A percentile compares a stretch with the other conserved stretches of the same genome.
Conservation (phyloP, 192 early-diverging fungal genomes). For the Entrophospora sp. region DNA sequence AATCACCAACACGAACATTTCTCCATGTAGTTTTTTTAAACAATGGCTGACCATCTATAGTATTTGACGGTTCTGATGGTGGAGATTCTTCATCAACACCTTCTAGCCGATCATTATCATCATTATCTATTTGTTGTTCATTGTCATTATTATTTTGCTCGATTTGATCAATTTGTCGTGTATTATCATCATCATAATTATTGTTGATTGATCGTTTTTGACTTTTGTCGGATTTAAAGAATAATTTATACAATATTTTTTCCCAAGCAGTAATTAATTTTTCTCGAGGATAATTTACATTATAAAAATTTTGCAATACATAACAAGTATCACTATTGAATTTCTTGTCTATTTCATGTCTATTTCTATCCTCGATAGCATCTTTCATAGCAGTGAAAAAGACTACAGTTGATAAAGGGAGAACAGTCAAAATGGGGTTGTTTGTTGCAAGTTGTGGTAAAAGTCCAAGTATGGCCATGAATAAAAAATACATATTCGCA, state of each 20-base stretch:
- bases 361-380: constrained; percentile 77
- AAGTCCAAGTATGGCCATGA: constrained; percentile 69
- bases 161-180: not conserved
- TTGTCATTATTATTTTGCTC: not conserved
- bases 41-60: constrained; percentile 21
- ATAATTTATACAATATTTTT: not conserved
- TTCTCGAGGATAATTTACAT: constrained; percentile 32
- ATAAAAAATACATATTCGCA: constrained; percentile 82
- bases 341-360: constrained; percentile 74
- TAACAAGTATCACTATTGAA: constrained; percentile 65
- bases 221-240: no score
- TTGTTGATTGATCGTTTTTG: not conserved
- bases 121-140: not conserved
- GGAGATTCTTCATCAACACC: not conserved
- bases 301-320: constrained; percentile 31
- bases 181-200: no score
- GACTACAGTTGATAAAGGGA: constrained; percentile 76
- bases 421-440: constrained; percentile 65
- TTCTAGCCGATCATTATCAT: not conserved
- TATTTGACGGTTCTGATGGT: not conserved
- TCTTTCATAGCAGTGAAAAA: constrained; percentile 76
- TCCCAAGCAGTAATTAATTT: constrained; percentile 1
- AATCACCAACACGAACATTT: constrained; percentile 75
- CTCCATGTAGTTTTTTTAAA: constrained; percentile 54
- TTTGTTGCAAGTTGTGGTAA: constrained; percentile 73